Evolutionary conservation across 805 yeast genomes (phyloP), one percentile per base, ranked within the genome.

Genomic region (Ogataea polymorpha): DNA sequence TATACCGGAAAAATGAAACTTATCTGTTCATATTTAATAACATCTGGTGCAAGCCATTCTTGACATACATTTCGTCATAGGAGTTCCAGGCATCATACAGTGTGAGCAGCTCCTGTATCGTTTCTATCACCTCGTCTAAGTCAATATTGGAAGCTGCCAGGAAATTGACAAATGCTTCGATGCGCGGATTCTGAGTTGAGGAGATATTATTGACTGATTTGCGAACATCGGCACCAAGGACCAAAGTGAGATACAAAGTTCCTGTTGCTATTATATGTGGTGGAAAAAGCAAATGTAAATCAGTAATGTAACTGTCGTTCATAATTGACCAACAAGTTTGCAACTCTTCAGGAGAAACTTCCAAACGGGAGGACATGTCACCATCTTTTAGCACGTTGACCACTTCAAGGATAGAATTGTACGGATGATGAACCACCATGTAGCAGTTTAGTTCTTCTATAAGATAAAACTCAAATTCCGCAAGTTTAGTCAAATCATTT

Each of bases 391-490:
- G 63, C 43, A 62, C 71, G 55, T 55, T 62, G 3, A 67, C 65
- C 4, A 85, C 70, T 56, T 75, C 82, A 20, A 75, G 59, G 45
- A 85, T 62, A 2, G 87, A 72, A 45, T 74, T 68, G 59, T 85
- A 85, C 0, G 93, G 93, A 56, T 84, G 93, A 56, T 84, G 86
- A 2, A 84, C 71, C n/a, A 83, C 69, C 46, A 86, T 55, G 55
- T 71, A 82, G 63, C 84, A 71, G 55, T 84, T 79, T 65, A 93
- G 70, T 60, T 90, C 98, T 54, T 89, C 97, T 14, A 93, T 81
- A 32, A 93, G 62, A 58, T 91, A 93, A 59, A 93, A 93, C 63
- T 93, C 99, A 64, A 95, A 86, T 59, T 93, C 98, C 0, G 98
- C 97, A 12, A 93, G 70, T 55, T 86, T 87, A 21, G 96, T 83